Conservation (phyloP, 2,329 filamentous ascomycete genomes). For the Acephala macrosclerotiorum region DNA sequence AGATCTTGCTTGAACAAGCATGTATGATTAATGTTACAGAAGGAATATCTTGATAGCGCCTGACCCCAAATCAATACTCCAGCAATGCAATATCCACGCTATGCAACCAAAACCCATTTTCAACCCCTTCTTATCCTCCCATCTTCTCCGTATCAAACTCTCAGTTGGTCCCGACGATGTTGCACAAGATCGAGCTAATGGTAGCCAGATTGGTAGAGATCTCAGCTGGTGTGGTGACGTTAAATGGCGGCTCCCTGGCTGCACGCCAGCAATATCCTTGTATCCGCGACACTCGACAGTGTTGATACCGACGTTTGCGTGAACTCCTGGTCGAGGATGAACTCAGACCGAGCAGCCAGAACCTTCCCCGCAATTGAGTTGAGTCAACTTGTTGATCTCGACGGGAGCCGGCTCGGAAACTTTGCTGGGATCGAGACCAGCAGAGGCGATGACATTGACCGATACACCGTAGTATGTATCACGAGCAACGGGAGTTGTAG, state of each 20-base stretch:
- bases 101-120: neutral
- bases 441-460: neutral
- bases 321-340: conserved; percentile 2
- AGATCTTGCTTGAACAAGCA: neutral
- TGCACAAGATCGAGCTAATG: conserved; percentile 18
- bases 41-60: neutral
- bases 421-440: neutral
- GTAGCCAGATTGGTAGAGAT: conserved; percentile 19
- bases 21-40: neutral
- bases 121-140: neutral
- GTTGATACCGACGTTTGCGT: conserved; percentile 1
- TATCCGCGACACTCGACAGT: conserved; percentile 17
- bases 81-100: neutral
- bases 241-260: conserved; percentile 20
- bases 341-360: neutral
- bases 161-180: neutral
- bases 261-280: conserved; percentile 12
- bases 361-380: neutral
- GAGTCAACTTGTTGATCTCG: conserved; percentile 2
- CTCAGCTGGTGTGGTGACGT: neutral
- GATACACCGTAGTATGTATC: conserved; percentile 7
- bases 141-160: too few relatives aligned
- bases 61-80: neutral
- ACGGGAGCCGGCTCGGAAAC: neutral
- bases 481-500: neutral